These are phyloP conservation scores for Penicillium ucsense DNA, from an alignment of 495 filamentous ascomycete genomes.

Conservation along the genomic window DNA sequence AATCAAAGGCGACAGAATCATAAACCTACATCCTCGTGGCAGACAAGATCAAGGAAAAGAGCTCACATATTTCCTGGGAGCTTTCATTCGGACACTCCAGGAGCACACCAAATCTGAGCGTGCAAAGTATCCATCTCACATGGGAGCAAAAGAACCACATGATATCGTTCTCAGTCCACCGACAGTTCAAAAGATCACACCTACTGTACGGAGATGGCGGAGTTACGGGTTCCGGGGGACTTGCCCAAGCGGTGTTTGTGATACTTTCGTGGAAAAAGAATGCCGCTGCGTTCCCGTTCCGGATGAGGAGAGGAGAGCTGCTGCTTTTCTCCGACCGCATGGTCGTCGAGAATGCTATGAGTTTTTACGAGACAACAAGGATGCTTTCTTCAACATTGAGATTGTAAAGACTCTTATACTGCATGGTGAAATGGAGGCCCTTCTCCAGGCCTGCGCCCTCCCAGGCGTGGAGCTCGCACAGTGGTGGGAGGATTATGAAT, in stretches of 20 bases:
- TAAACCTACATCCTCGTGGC: slow-evolving; percentile 7
- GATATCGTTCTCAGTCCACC: not conserved
- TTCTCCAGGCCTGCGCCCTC: slow-evolving; percentile 10
- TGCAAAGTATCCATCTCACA: slow-evolving; percentile 7
- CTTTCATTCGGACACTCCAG: slow-evolving; percentile 7
- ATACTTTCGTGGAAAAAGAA: not conserved
- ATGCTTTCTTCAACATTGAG: slow-evolving; percentile 13
- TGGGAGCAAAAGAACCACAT: not conserved
- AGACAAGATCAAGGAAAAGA: slow-evolving; percentile 11
- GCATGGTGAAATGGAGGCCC: slow-evolving; percentile 14
- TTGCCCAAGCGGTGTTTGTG: not conserved
- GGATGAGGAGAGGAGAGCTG: slow-evolving; percentile 5
- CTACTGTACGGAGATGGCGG: not conserved
- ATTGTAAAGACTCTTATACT: slow-evolving; percentile 14
- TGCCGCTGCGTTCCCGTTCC: slow-evolving; percentile 2
- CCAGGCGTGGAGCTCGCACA: not conserved
- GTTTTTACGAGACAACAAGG: not conserved
- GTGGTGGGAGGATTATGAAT: slow-evolving; percentile 2
- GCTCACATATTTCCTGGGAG: slow-evolving; percentile 7
- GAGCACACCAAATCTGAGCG: slow-evolving; percentile 12
- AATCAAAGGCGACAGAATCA: not conserved
- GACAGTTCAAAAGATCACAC: not conserved
- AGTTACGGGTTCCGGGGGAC: not conserved
- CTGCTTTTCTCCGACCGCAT: slow-evolving; percentile 6
- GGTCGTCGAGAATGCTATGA: not conserved